Base-by-base conservation (phyloP, 2,329 filamentous ascomycete species). In the Alternaria atra region DNA sequence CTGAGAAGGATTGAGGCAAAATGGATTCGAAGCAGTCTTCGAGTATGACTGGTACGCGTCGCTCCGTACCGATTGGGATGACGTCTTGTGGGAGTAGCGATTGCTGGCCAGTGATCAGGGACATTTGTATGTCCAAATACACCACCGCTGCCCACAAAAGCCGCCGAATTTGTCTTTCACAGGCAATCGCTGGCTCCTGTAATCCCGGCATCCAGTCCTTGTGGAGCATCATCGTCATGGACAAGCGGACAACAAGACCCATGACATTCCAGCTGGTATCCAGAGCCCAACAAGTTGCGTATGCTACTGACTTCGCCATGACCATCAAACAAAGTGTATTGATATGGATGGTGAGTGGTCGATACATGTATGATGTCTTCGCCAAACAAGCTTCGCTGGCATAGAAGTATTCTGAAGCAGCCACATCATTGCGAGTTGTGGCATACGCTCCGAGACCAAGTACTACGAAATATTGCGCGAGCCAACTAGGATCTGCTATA, bases 331-430 rank as follows among this genome's bases (percentile, higher is more conserved):
- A 69, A 6, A 72, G 47, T 3, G 68, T 69, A 15, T 60, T 56
- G 10, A 72, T 62, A 6, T 54, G 60, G 0, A 52, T 44, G 8
- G 63, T 55, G 10, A 53, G 68, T 10, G 70, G 64, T 23, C 60
- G 65, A 50, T 62, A 66, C 64, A 70, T 66, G 56, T 66, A 71
- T 15, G 66, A 58, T 5, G 68, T 70, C 46, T 60, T 66, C 1
- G 67, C 57, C 23, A 72, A 29, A 44, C 69, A 72, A 34, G 68
- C 67, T 60, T 71, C 69, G 34, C 60, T 59, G 29, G 70, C 67
- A 35, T 64, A 67, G 30, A 71, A 68, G 17, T 67, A 65, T 5
- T 63, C 61, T 5, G 54, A 40, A n/a, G 67, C 57, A n/a, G 32
- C 10, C 2, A 44, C 23, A 9, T 53, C 29, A 9, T 60, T 48